These are phyloP conservation scores for Avena insularis DNA, from an alignment of 176 grass and related monocot species.

Conservation along the genomic window DNA sequence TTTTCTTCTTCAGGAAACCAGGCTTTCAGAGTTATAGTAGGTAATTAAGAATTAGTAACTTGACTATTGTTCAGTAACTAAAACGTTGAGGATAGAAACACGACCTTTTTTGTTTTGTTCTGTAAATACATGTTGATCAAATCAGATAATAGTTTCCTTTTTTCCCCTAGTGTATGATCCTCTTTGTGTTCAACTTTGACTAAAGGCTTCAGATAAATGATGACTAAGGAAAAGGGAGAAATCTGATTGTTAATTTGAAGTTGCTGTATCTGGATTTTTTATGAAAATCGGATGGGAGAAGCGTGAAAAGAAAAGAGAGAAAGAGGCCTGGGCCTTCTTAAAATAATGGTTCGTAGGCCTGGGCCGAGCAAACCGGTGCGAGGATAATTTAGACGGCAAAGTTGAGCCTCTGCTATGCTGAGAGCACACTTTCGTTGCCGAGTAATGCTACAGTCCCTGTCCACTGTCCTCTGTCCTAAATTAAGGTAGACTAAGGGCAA, in stretches of 20 bases:
- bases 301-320: too few relatives aligned
- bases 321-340: too few relatives aligned
- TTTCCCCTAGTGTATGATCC: neutral
- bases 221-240: neutral
- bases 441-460: too few relatives aligned
- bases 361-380: too few relatives aligned
- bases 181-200: neutral
- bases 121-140: neutral
- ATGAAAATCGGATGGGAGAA: too few relatives aligned
- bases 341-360: too few relatives aligned
- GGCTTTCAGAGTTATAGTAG: neutral
- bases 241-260: neutral
- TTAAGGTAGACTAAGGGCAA: too few relatives aligned
- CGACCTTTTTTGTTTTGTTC: neutral
- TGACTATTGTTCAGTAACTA: neutral
- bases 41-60: neutral
- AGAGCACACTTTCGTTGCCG: too few relatives aligned
- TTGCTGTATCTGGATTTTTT: neutral
- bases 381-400: too few relatives aligned
- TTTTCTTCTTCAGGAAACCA: too few relatives aligned
- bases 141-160: neutral
- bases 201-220: neutral
- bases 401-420: too few relatives aligned
- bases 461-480: too few relatives aligned
- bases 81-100: neutral